Conservation (phyloP, 768 basidiomycete genomes). For the Galerina marginata region DNA sequence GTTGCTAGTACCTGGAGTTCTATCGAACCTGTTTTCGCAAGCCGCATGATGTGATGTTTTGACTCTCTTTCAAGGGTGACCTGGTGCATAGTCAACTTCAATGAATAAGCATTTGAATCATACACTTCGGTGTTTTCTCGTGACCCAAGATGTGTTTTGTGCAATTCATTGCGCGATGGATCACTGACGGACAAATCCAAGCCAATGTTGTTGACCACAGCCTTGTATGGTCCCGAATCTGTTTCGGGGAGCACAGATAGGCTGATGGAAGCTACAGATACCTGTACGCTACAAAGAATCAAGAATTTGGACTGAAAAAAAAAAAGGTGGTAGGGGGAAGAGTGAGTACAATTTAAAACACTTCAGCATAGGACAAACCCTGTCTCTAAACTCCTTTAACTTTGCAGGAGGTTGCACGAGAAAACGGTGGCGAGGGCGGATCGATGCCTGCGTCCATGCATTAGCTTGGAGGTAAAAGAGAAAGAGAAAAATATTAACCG, state of each 20-base stretch:
- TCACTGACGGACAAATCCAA: slow-evolving; percentile 55
- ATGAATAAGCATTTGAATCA: slow-evolving; percentile 54
- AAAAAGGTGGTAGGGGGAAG: not conserved
- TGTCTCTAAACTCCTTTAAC: slow-evolving; percentile 43
- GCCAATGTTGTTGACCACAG: slow-evolving; percentile 45
- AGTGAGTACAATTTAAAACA: not conserved
- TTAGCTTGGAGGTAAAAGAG: not conserved
- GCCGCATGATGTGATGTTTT: slow-evolving; percentile 38
- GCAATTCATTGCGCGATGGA: slow-evolving; percentile 46
- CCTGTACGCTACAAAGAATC: slow-evolving; percentile 45
- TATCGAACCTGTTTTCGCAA: slow-evolving; percentile 48
- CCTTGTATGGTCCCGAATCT: slow-evolving; percentile 44
- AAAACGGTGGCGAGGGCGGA: slow-evolving; percentile 47
- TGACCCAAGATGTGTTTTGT: slow-evolving; percentile 60
- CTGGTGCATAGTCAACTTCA: slow-evolving; percentile 48
- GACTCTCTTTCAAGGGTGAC: slow-evolving; percentile 52
- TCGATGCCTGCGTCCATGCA: slow-evolving; percentile 44
- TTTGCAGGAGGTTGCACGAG: slow-evolving; percentile 41
- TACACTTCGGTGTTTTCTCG: slow-evolving; percentile 35
- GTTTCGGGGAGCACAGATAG: slow-evolving; percentile 42
- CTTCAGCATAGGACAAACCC: slow-evolving; percentile 33
- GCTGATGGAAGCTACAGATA: slow-evolving; percentile 54
- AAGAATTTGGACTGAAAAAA: slow-evolving; percentile 48
- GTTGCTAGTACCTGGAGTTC: slow-evolving; percentile 48
- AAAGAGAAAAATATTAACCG: slow-evolving; percentile 37